A percentile compares a stretch with the other conserved stretches of the same genome.
phyloP scores from a whole-genome alignment of 1,284 basidiomycete genomes.

The Puccinia coronata region DNA sequence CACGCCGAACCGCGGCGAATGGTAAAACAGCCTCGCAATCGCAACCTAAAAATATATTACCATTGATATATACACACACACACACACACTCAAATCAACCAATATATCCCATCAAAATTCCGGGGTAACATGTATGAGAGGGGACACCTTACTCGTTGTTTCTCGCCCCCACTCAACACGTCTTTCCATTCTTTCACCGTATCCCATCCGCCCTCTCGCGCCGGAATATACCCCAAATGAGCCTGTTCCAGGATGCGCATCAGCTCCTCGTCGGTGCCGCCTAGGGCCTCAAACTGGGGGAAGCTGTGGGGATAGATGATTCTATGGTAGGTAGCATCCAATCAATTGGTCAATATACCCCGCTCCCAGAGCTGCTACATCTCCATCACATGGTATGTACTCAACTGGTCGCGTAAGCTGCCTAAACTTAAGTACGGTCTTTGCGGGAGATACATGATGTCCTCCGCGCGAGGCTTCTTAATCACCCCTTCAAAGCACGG shows the following conservation, averaged over 20 bases:
- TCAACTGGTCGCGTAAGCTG: slow-evolving; percentile 79
- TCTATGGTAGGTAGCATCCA: slow-evolving; percentile 54
- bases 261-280: slow-evolving; percentile 70
- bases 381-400: slow-evolving; percentile 60
- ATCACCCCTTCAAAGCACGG: slow-evolving; percentile 62
- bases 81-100: neutral
- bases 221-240: slow-evolving; percentile 81
- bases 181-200: slow-evolving; percentile 95
- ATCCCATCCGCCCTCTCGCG: slow-evolving; percentile 83
- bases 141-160: slow-evolving; percentile 79
- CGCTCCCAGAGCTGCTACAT: too few species aligned
- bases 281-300: slow-evolving; percentile 69
- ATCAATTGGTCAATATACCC: neutral
- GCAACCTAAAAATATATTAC: slow-evolving; percentile 69
- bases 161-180: slow-evolving; percentile 87
- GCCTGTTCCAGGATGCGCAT: slow-evolving; percentile 74
- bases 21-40: slow-evolving; percentile 81
- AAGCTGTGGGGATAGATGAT: slow-evolving; percentile 82
- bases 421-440: slow-evolving; percentile 86
- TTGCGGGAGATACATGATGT: slow-evolving; percentile 87
- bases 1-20: slow-evolving; percentile 69
- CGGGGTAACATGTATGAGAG: slow-evolving; percentile 38
- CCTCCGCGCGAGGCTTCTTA: slow-evolving; percentile 62
- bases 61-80: neutral
- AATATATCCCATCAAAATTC: too few species aligned